Evolutionary conservation across 306 rosid genomes (phyloP).

Genomic region (Lathyrus oleraceus): DNA sequence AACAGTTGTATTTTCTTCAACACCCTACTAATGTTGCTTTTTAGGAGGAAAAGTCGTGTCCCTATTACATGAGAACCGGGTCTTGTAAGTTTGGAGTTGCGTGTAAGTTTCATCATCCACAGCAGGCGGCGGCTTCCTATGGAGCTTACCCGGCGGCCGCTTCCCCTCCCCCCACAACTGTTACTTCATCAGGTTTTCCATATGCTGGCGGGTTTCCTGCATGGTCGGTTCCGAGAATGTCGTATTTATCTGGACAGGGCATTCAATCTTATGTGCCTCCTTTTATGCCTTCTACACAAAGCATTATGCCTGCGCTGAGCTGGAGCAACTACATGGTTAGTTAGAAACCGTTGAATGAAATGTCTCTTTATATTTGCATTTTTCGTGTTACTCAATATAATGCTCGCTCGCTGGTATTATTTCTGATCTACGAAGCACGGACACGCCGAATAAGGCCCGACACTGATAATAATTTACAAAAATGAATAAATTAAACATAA

Average conservation of each 20-base stretch:
- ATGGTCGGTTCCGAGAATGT: conserved; percentile 71
- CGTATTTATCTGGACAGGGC: conserved; percentile 66
- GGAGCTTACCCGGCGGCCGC: conserved; percentile 54
- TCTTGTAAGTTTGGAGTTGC: conserved; percentile 90
- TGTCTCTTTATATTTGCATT: background rate
- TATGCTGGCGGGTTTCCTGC: conserved; percentile 65
- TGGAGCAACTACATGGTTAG: conserved; percentile 91
- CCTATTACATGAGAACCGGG: conserved; percentile 87
- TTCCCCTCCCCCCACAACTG: conserved; percentile 53
- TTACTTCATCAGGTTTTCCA: conserved; percentile 65
- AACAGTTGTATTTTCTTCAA: background rate
- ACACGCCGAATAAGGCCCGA: too few relatives aligned
- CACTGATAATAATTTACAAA: too few relatives aligned
- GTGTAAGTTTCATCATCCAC: conserved; percentile 94
- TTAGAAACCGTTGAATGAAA: conserved; percentile 18
- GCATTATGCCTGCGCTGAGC: conserved; percentile 60
- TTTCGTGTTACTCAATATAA: background rate
- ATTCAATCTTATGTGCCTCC: conserved; percentile 73
- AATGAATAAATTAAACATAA: too few relatives aligned
- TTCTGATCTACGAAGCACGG: too few relatives aligned
- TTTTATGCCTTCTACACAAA: conserved; percentile 69
- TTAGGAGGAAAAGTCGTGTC: conserved; percentile 88
- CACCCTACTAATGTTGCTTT: conserved; percentile 15
- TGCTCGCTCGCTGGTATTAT: background rate
- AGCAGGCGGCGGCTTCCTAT: conserved; percentile 63